Percentiles rank a stretch among this genome's conserved stretches.
These are phyloP conservation scores for Calonectria naviculata DNA, from an alignment of 2,329 filamentous ascomycete genomes.

Conservation along the genomic window DNA sequence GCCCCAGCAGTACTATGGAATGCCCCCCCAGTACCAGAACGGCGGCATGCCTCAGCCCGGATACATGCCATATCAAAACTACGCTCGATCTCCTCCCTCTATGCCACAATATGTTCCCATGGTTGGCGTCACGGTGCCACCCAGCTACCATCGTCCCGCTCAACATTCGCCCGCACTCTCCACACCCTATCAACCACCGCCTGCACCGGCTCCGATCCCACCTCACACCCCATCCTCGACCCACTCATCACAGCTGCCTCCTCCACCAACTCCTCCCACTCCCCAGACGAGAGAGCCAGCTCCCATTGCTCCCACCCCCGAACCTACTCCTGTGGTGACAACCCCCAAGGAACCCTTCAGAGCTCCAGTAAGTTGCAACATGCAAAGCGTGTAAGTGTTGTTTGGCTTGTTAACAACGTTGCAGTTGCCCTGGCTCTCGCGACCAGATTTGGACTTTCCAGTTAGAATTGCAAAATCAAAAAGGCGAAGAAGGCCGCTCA, in stretches of 20 bases:
- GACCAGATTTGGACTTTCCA: slow-evolving; percentile 64
- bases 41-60: slow-evolving; percentile 54
- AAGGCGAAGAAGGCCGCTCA: slow-evolving; percentile 55
- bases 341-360: slow-evolving; percentile 51
- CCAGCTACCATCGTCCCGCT: slow-evolving; percentile 61
- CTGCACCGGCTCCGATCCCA: slow-evolving; percentile 53
- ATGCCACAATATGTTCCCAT: slow-evolving; percentile 67
- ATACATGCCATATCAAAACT: slow-evolving; percentile 62
- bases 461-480: slow-evolving; percentile 48
- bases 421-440: slow-evolving; percentile 69
- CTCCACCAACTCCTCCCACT: slow-evolving; percentile 60
- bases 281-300: slow-evolving; percentile 51
- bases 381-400: neutral
- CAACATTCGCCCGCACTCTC: slow-evolving; percentile 65
- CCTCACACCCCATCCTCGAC: slow-evolving; percentile 66
- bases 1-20: slow-evolving; percentile 60
- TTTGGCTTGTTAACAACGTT: slow-evolving; percentile 11
- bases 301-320: slow-evolving; percentile 36
- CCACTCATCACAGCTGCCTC: slow-evolving; percentile 55
- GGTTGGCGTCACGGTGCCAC: slow-evolving; percentile 56
- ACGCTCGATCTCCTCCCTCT: slow-evolving; percentile 61
- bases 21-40: slow-evolving; percentile 57
- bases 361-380: slow-evolving; percentile 57
- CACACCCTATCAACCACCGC: slow-evolving; percentile 67
- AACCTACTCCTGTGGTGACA: slow-evolving; percentile 39